Evolutionary conservation across 2,329 filamentous ascomycete species (phyloP), one percentile per base, ranked within the genome.

Genomic region (Phialocephala sp.): DNA sequence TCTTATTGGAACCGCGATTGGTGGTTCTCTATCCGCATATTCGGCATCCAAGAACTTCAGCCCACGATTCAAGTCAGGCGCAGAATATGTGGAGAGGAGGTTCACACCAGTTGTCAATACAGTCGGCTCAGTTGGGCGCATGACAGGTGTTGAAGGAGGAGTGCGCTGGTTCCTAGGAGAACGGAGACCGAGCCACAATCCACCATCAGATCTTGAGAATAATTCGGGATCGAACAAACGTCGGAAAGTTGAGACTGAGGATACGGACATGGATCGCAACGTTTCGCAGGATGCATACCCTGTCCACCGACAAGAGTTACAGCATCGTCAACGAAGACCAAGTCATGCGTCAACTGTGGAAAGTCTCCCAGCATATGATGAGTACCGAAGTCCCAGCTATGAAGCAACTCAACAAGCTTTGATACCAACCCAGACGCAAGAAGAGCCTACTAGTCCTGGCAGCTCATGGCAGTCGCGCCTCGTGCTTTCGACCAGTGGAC

Each of bases 31-130:
- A 8, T 93, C 91, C 1, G 92, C 92, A 1, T 98, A 98, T 77
- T 90, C 91, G 35, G 89, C 86, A 2, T 93, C 92, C 12, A 97
- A 98, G 79, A 92, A 94, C 71, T 96, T 94, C 74, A 96, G 93
- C 1, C 93, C 94, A 0, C 87, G 91, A 1, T 92, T 97, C 76
- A 93, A 92, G 77, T 91, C 91, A n/a, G 88, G 93, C 67, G 94
- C 92, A 58, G 93, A 97, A 76, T 93, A 96, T 73, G 89, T 97
- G 22, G 94, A 98, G 78, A 90, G 92, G 56, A 94, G 92, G 71
- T 87, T 97, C 60, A 92, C 91, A 1, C 93, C 93, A 1, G 88
- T 97, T 60, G 92, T 92, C 60, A 95, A 92, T 74, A 95, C 92
- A 0, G 91, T 97, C 36, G 91, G 92, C 15, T 91, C 88, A 0